phyloP scores from a whole-genome alignment of 176 grass and related monocot species.

The Carex kokanica region DNA sequence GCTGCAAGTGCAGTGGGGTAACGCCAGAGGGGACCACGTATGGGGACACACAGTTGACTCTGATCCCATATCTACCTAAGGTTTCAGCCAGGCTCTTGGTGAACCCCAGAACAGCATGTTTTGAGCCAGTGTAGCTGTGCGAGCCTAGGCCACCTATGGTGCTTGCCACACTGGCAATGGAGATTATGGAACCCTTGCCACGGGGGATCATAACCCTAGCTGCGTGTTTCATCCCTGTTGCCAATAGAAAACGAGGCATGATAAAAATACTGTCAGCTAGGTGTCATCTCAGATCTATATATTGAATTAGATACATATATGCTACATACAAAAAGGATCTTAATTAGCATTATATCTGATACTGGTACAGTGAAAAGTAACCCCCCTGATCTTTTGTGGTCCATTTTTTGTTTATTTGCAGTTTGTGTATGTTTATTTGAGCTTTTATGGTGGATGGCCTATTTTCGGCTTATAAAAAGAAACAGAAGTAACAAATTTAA shows the following conservation, averaged over 20 bases:
- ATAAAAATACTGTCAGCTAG: not conserved
- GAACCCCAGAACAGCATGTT: conserved; percentile 72
- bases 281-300: not conserved
- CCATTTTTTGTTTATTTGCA: no score
- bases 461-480: no score
- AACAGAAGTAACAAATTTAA: no score
- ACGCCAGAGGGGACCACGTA: conserved; percentile 52
- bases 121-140: conserved; percentile 60
- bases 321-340: not conserved
- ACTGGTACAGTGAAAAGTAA: not conserved
- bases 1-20: conserved; percentile 50
- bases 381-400: no score
- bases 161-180: conserved; percentile 47
- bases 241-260: not conserved
- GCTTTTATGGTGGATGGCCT: no score
- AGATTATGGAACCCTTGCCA: conserved; percentile 61
- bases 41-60: conserved; percentile 77
- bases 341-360: not conserved
- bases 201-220: conserved; percentile 61
- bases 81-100: conserved; percentile 62
- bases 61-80: conserved; percentile 66
- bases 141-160: conserved; percentile 45
- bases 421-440: no score
- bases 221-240: conserved; percentile 77
- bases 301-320: not conserved